Conservation (phyloP, 2,329 filamentous ascomycete species). For the Alternaria longipes region DNA sequence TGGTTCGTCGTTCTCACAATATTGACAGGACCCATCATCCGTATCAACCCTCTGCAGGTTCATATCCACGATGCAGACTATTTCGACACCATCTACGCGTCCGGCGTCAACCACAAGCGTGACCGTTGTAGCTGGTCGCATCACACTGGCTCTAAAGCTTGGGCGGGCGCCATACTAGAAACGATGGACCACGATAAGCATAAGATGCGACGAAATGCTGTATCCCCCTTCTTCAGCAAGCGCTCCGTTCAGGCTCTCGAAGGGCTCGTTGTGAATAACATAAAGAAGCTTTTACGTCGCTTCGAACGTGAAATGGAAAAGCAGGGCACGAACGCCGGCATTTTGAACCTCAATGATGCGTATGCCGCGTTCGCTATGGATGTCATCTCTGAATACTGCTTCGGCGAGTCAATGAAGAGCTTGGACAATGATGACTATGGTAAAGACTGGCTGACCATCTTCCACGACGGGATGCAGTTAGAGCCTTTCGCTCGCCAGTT, state of each 20-base stretch:
- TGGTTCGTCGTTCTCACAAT: background rate
- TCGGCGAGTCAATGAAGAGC: conserved; percentile 9
- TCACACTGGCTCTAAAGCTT: conserved; percentile 10
- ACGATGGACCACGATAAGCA: conserved; percentile 39
- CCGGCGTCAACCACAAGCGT: conserved; percentile 19
- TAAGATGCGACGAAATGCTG: conserved; percentile 25
- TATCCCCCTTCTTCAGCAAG: conserved; percentile 40
- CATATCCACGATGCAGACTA: conserved; percentile 29
- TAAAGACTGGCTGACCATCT: background rate
- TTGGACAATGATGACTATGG: conserved; percentile 9
- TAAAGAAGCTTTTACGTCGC: background rate
- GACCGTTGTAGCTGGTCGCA: conserved; percentile 15
- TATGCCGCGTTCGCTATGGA: conserved; percentile 26
- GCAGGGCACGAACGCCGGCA: background rate
- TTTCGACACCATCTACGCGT: conserved; percentile 26
- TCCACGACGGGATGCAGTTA: background rate
- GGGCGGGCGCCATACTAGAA: conserved; percentile 16
- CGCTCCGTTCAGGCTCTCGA: conserved; percentile 18
- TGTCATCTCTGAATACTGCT: conserved; percentile 24
- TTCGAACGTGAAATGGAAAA: background rate
- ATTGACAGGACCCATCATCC: conserved; percentile 15
- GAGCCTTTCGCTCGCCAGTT: background rate
- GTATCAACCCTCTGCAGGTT: conserved; percentile 26
- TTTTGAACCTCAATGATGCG: conserved; percentile 16
- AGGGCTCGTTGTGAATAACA: conserved; percentile 21